A percentile compares a stretch with the other conserved stretches of the same genome.
phyloP scores from a whole-genome alignment of 2,329 filamentous ascomycete species.

The Cladobotryum protrusum region DNA sequence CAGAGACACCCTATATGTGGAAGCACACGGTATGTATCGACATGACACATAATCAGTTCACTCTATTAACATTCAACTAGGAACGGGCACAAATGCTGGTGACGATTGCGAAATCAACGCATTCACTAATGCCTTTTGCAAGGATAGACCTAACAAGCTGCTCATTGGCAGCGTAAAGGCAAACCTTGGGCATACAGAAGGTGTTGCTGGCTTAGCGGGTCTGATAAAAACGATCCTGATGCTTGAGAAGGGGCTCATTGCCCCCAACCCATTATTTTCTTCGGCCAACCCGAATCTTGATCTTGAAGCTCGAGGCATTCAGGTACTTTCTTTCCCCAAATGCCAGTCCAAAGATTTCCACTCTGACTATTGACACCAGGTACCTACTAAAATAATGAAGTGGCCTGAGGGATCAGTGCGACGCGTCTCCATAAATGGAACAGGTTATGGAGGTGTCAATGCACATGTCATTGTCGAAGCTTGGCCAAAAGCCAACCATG shows the following conservation, averaged over 20 bases:
- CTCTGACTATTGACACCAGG: constrained; percentile 2
- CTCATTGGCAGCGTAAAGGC: constrained; percentile 9
- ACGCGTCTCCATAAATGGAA: constrained; percentile 18
- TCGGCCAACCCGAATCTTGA: constrained; percentile 6
- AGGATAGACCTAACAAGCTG: constrained; percentile 1
- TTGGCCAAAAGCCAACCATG: constrained; percentile 3
- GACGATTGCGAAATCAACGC: constrained; percentile 8
- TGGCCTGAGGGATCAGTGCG: constrained; percentile 12
- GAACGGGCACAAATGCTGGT: constrained; percentile 10
- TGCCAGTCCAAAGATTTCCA: too few relatives aligned
- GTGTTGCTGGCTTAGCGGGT: constrained; percentile 10
- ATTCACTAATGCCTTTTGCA: constrained; percentile 8
- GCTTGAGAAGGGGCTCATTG: constrained; percentile 10
- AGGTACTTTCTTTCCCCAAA: neutral
- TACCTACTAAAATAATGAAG: constrained; percentile 12
- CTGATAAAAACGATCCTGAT: constrained; percentile 9
- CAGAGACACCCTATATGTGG: constrained; percentile 8
- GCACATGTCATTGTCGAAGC: constrained; percentile 18
- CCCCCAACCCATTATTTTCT: constrained; percentile 7
- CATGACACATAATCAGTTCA: too few relatives aligned
- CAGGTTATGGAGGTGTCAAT: constrained; percentile 19
- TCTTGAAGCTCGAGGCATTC: neutral
- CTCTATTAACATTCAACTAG: neutral
- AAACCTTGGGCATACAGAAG: constrained; percentile 11
- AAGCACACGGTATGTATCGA: constrained; percentile 7